phyloP scores from a whole-genome alignment of 352 stramenopile genomes.

The Peronospora belbahrii region DNA sequence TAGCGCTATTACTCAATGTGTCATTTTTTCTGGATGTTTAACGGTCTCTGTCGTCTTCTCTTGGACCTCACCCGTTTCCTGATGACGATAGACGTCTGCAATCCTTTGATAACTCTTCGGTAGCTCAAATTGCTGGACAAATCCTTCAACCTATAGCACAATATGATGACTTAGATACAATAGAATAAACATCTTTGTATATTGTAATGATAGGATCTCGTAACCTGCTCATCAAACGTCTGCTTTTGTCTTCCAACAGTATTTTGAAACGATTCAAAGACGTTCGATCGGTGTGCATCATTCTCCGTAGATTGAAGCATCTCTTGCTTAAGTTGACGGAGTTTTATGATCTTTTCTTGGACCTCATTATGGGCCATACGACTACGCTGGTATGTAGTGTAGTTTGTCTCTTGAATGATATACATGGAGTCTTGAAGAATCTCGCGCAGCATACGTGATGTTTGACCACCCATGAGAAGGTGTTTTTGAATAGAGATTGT shows the following conservation, averaged over 20 bases:
- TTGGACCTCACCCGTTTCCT: too few relatives aligned
- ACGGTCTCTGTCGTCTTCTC: conserved; percentile 5
- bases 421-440: conserved; percentile 72
- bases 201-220: not conserved
- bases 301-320: conserved; percentile 51
- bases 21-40: too few relatives aligned
- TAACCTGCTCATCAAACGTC: conserved; percentile 50
- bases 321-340: conserved; percentile 48
- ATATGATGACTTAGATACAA: not conserved
- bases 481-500: not conserved
- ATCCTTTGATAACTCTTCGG: conserved; percentile 62
- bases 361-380: conserved; percentile 45
- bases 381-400: conserved; percentile 56
- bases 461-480: conserved; percentile 71
- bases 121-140: conserved; percentile 72
- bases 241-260: conserved; percentile 54
- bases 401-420: conserved; percentile 75
- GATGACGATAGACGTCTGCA: conserved; percentile 37
- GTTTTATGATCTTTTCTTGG: conserved; percentile 48
- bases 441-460: conserved; percentile 70
- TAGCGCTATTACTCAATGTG: too few relatives aligned
- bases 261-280: conserved; percentile 50
- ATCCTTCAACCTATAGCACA: conserved; percentile 43
- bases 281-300: conserved; percentile 40
- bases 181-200: not conserved